Evolutionary conservation across 805 yeast genomes (phyloP).

Genomic region (Hanseniaspora nectarophila): DNA sequence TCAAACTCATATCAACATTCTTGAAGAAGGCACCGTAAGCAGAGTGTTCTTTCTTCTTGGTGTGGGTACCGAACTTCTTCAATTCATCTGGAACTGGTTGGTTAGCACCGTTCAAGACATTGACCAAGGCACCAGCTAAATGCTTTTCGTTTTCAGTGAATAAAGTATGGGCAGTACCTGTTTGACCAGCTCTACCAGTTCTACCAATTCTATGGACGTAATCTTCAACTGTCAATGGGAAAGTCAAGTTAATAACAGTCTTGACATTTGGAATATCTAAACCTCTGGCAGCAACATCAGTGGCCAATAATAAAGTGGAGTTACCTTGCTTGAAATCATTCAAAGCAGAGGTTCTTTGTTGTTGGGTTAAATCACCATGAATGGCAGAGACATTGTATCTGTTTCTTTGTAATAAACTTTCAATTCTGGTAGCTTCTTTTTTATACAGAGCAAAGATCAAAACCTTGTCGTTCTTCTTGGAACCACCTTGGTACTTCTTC

Average conservation of each 20-base stretch:
- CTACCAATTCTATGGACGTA: slow-evolving; percentile 96
- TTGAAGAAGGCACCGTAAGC: slow-evolving; percentile 98
- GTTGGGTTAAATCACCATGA: slow-evolving; percentile 91
- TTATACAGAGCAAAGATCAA: slow-evolving; percentile 89
- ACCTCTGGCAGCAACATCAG: slow-evolving; percentile 98
- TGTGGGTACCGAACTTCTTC: slow-evolving; percentile 91
- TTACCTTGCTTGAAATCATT: slow-evolving; percentile 73
- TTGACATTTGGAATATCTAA: slow-evolving; percentile 95
- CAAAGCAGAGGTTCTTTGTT: slow-evolving; percentile 80
- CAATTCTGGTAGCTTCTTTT: slow-evolving; percentile 90
- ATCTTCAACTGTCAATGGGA: slow-evolving; percentile 93
- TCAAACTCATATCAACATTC: slow-evolving; percentile 75
- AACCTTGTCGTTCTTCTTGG: slow-evolving; percentile 62
- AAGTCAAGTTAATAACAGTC: slow-evolving; percentile 85
- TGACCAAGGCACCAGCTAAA: slow-evolving; percentile 84
- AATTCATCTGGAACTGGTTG: slow-evolving; percentile 93
- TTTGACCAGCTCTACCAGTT: slow-evolving; percentile 94
- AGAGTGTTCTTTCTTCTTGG: slow-evolving; percentile 92
- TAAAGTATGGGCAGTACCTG: slow-evolving; percentile 88
- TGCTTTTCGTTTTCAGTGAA: slow-evolving; percentile 97
- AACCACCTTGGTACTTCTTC: slow-evolving; percentile 59
- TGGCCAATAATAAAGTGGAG: slow-evolving; percentile 70
- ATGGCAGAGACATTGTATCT: slow-evolving; percentile 82
- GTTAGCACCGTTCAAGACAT: slow-evolving; percentile 83
- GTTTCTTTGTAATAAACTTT: slow-evolving; percentile 55